Conservation (phyloP, 345 rosid genomes). For the Nasturtium officinale region DNA sequence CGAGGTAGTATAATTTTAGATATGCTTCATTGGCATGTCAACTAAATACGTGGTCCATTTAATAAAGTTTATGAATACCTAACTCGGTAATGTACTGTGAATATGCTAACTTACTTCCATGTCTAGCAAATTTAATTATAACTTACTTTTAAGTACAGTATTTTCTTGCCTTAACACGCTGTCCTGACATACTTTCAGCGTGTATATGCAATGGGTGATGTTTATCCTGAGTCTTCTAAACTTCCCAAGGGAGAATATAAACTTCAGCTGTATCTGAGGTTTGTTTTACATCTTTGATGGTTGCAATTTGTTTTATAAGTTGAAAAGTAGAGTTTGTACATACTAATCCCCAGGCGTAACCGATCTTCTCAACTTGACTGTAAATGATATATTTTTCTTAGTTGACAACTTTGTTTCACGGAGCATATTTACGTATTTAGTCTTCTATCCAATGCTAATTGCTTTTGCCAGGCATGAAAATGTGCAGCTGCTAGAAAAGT, state of each 20-base stretch:
- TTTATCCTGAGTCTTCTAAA: slow-evolving; percentile 73
- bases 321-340: slow-evolving; percentile 24
- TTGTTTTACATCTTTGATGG: slow-evolving; percentile 30
- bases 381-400: not conserved
- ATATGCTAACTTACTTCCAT: slow-evolving; percentile 11
- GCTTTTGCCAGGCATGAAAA: slow-evolving; percentile 83
- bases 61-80: slow-evolving; percentile 2
- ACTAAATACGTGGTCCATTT: slow-evolving; percentile 9
- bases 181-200: slow-evolving; percentile 54
- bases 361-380: slow-evolving; percentile 6
- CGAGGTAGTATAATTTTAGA: slow-evolving; percentile 13
- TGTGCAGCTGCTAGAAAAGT: slow-evolving; percentile 77
- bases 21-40: slow-evolving; percentile 15
- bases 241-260: slow-evolving; percentile 95
- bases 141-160: not conserved
- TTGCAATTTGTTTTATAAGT: slow-evolving; percentile 4
- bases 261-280: slow-evolving; percentile 82
- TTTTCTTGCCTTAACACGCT: slow-evolving; percentile 26
- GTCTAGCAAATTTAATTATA: slow-evolving; percentile 21
- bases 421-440: not conserved
- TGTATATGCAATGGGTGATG: slow-evolving; percentile 84
- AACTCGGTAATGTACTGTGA: slow-evolving; percentile 6
- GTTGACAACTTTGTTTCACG: slow-evolving; percentile 21
- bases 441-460: slow-evolving; percentile 34
- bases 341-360: slow-evolving; percentile 12